A percentile compares a stretch with the other conserved stretches of the same genome.
Evolutionary conservation across 2,329 filamentous ascomycete genomes (phyloP).

Genomic region (Myriangium duriaei): DNA sequence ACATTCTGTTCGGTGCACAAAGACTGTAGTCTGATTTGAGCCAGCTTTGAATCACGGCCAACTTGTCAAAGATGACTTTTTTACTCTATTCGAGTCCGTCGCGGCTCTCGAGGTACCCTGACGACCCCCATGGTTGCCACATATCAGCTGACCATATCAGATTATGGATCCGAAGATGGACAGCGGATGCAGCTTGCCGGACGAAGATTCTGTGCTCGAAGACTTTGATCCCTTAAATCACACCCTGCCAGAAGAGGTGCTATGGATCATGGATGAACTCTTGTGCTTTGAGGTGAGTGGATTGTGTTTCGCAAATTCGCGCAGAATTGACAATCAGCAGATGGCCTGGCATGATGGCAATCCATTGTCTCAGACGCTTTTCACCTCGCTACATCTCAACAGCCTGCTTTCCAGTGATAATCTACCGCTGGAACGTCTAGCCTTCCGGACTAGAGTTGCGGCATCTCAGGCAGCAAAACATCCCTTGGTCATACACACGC

Average conservation of each 20-base stretch:
- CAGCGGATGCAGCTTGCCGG: conserved; percentile 68
- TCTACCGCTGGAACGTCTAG: conserved; percentile 17
- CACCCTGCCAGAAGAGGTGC: conserved; percentile 62
- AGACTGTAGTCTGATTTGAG: too few species aligned
- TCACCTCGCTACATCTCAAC: conserved; percentile 86
- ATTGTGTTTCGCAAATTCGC: neutral
- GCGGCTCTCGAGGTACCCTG: conserved; percentile 57
- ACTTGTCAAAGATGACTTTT: conserved; percentile 84
- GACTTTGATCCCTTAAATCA: conserved; percentile 56
- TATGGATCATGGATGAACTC: conserved; percentile 90
- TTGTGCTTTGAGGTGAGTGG: conserved; percentile 66
- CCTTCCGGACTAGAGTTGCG: conserved; percentile 2
- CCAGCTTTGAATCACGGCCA: conserved; percentile 48
- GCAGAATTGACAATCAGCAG: conserved; percentile 29
- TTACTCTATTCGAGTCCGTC: conserved; percentile 89
- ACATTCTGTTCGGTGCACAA: too few species aligned
- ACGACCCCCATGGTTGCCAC: neutral
- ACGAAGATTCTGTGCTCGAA: conserved; percentile 11
- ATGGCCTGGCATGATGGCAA: conserved; percentile 98
- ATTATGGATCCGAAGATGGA: conserved; percentile 99
- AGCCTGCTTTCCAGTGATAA: conserved; percentile 44
- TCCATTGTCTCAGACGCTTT: conserved; percentile 83
- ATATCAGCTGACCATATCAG: conserved; percentile 34
- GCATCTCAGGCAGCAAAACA: neutral
- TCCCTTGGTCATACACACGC: conserved; percentile 46